Conservation (phyloP, 441 rosid genomes). For the Viola pubescens region DNA sequence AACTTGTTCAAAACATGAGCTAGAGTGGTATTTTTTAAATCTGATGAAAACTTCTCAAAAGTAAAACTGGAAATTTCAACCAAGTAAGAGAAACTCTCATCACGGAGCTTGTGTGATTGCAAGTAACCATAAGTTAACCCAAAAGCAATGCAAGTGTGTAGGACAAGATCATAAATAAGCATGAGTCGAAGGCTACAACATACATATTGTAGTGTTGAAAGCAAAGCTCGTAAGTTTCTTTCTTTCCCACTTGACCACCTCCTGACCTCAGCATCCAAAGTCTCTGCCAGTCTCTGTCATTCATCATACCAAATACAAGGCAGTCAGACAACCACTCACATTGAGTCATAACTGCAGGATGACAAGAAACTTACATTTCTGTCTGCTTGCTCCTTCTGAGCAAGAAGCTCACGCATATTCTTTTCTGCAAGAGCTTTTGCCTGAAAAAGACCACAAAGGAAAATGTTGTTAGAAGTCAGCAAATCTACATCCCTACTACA, state of each 20-base stretch:
- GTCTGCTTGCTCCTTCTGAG: slow-evolving; percentile 84
- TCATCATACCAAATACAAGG: slow-evolving; percentile 14
- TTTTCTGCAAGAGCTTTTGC: slow-evolving; percentile 95
- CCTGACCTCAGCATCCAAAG: slow-evolving; percentile 80
- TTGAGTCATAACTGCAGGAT: not conserved
- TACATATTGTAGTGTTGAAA: slow-evolving; percentile 93
- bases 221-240: slow-evolving; percentile 80
- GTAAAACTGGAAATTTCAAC: too few species aligned
- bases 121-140: too few species aligned
- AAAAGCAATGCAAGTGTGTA: not conserved
- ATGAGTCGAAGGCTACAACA: slow-evolving; percentile 8
- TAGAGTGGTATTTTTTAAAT: too few species aligned
- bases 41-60: too few species aligned
- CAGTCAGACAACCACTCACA: slow-evolving; percentile 14
- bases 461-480: slow-evolving; percentile 9
- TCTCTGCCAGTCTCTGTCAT: slow-evolving; percentile 64
- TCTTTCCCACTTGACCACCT: slow-evolving; percentile 94
- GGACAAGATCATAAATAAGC: not conserved
- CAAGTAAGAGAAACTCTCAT: too few species aligned
- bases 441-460: slow-evolving; percentile 39
- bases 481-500: not conserved
- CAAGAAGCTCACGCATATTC: slow-evolving; percentile 78
- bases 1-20: too few species aligned
- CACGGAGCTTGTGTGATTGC: too few species aligned
- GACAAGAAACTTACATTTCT: slow-evolving; percentile 55